phyloP scores from a whole-genome alignment of 2,329 filamentous ascomycete species.

The Scolecobasidium constrictum region DNA sequence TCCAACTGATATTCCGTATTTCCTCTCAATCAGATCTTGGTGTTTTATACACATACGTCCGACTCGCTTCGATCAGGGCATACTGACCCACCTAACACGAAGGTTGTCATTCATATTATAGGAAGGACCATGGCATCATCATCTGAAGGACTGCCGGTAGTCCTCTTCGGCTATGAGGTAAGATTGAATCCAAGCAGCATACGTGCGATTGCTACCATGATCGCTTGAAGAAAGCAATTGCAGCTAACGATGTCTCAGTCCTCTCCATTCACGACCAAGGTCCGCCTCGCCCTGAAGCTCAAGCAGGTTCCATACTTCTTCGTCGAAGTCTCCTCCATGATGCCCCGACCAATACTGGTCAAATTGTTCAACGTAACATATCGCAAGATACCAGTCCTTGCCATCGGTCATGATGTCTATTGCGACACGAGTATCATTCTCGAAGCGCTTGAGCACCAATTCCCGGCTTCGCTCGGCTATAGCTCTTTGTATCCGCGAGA shows the following conservation, averaged over 20 bases:
- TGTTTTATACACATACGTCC: too few relatives aligned
- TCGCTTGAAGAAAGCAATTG: too few relatives aligned
- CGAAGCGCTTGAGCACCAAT: slow-evolving; percentile 22
- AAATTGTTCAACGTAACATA: slow-evolving; percentile 26
- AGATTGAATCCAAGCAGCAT: neutral
- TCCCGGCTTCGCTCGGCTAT: slow-evolving; percentile 19
- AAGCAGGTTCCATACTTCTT: slow-evolving; percentile 27
- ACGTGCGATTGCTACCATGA: too few relatives aligned
- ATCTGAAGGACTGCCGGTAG: neutral
- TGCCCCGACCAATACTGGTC: slow-evolving; percentile 25
- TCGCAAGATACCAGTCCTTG: slow-evolving; percentile 25
- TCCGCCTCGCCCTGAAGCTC: slow-evolving; percentile 23
- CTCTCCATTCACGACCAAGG: slow-evolving; percentile 26
- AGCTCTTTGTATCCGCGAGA: slow-evolving; percentile 24
- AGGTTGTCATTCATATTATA: too few relatives aligned
- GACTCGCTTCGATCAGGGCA: too few relatives aligned
- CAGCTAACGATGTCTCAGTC: slow-evolving; percentile 14
- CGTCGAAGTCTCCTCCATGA: slow-evolving; percentile 20
- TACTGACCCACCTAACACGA: too few relatives aligned
- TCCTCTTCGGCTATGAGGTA: neutral
- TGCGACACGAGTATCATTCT: slow-evolving; percentile 24
- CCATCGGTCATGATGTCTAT: slow-evolving; percentile 23
- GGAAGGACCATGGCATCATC: neutral
- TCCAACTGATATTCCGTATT: too few relatives aligned
- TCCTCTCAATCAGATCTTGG: too few relatives aligned